Evolutionary conservation across 306 rosid genomes (phyloP), one percentile per base, ranked within the genome.

Genomic region (Dryas alaskensis): DNA sequence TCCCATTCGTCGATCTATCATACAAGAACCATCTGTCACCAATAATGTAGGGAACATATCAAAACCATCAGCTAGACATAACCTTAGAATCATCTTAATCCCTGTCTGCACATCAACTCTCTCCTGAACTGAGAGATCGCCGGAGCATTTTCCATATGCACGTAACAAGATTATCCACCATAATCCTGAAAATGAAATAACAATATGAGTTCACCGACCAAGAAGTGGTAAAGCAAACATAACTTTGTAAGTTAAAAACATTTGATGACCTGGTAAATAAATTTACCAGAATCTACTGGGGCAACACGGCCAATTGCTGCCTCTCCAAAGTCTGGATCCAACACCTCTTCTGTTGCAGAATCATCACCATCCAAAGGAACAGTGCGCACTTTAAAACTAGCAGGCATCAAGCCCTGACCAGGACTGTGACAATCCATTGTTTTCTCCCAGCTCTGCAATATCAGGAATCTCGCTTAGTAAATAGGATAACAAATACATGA

Each of bases 241-340:
- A 25, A 14, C 8, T 63, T 75, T 61, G 48, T 72, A 44, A 46
- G 27, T 70, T 42, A 45, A 49, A 53, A 70, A 27, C 40, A 45
- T 19, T 55, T 5, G 59, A 58, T 61, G 58, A 22, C 53, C 69
- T 19, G 4, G 22, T 63, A 73, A 62, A n/a, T 66, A 59, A 69
- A n/a, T 55, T 80, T 85, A 92, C 97, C 96, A 42, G 97, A 92
- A 81, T 92, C 97, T 69, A 92, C 96, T 2, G 96, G 96, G 44
- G 97, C 97, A 60, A 92, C 96, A 79, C 97, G 97, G 4, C 96
- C 97, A 79, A 92, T 92, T 61, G 96, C 97, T 57, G 97, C 97
- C 84, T 92, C 97, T 71, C 97, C 97, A 74, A 89, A 89, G 83
- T 92, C 96, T 4, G 97, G 96, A 85, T 92, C 96, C 92, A 92